These are phyloP conservation scores for Globisporangium abappressorium DNA, from an alignment of 352 stramenopile genomes.

Conservation along the genomic window DNA sequence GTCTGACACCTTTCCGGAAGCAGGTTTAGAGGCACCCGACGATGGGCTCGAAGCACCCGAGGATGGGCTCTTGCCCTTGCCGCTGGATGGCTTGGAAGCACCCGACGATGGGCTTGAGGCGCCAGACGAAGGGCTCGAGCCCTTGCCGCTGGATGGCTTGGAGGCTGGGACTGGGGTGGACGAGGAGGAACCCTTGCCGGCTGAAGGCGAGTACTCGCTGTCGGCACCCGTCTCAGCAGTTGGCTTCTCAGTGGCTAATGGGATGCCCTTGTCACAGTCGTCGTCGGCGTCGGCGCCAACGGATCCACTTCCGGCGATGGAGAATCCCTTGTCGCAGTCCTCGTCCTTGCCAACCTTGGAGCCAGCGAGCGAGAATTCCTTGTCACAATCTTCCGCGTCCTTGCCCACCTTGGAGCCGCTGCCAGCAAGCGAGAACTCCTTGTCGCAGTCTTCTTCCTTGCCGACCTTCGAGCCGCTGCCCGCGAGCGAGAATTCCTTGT, in stretches of 20 bases:
- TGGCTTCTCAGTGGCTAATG: slow-evolving; percentile 16
- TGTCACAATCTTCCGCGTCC: slow-evolving; percentile 16
- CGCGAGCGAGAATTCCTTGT: slow-evolving; percentile 14
- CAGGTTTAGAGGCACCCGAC: slow-evolving; percentile 8
- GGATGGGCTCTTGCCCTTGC: not conserved
- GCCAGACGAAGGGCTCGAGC: not conserved
- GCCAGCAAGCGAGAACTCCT: slow-evolving; percentile 11
- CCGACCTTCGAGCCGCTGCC: slow-evolving; percentile 1
- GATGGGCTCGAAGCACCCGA: slow-evolving; percentile 3
- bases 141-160: slow-evolving; percentile 8
- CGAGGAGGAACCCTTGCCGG: slow-evolving; percentile 6
- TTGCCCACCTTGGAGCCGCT: slow-evolving; percentile 5
- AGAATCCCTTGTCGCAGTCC: slow-evolving; percentile 16
- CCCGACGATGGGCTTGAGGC: not conserved
- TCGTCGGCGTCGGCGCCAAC: slow-evolving; percentile 9
- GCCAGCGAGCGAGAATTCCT: slow-evolving; percentile 14
- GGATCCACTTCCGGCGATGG: slow-evolving; percentile 13
- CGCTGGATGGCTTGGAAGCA: slow-evolving; percentile 3
- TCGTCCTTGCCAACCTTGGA: slow-evolving; percentile 2
- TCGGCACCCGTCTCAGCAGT: not conserved
- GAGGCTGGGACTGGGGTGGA: slow-evolving; percentile 6
- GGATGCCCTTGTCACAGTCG: slow-evolving; percentile 18
- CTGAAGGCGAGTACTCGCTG: slow-evolving; percentile 5
- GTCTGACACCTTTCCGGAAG: slow-evolving; percentile 4
- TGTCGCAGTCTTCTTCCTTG: slow-evolving; percentile 16